Evolutionary conservation across 192 early-diverging fungal species (phyloP), one percentile per base, ranked within the genome.

Genomic region (Thamnidium elegans): DNA sequence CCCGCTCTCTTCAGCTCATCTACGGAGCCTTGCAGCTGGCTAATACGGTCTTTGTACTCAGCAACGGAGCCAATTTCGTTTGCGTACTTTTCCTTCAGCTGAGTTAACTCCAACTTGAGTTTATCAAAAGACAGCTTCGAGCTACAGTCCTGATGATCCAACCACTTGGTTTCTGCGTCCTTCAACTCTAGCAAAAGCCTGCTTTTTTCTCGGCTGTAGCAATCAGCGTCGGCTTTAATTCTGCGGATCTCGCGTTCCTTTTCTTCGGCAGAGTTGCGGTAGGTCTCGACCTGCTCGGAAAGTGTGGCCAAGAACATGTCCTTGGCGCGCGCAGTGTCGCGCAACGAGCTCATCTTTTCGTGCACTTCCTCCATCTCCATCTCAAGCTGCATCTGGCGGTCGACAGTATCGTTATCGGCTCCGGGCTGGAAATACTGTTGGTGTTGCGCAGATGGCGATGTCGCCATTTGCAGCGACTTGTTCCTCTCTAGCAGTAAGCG

Each of bases 1-100:
- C 79, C 72, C 0, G 79, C 76, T 39, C 62, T 47, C 54, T 78
- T 80, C 23, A 80, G 56, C 14, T 80, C 67, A 45, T 74, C 66
- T 0, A 74, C 71, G 1, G 69, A 58, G 45, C 62, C 64, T 32
- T 75, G 63, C 10, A 80, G 48, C 9, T 55, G 34, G 26, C 43
- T 15, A 26, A 76, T 47, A 19, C 64, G 53, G 11, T 54, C 20
- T 17, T 56, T 34, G 34, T 68, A 56, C 0, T 70, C 74, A 7
- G 52, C 66, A 15, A 58, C 62, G 26, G 43, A 15, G 15, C 14
- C 31, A 0, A n/a, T 36, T 61, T 73, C 71, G 31, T 64, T 64
- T 1, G 31, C 31, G 19, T 67, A 39, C 14, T 65, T 54, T 19
- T 76, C 74, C 19, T 68, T 68, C 14, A 52, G 23, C 15, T 50